Conservation (phyloP, 2,329 filamentous ascomycete species). For the Ophiocordyceps camponoti-leonardi region DNA sequence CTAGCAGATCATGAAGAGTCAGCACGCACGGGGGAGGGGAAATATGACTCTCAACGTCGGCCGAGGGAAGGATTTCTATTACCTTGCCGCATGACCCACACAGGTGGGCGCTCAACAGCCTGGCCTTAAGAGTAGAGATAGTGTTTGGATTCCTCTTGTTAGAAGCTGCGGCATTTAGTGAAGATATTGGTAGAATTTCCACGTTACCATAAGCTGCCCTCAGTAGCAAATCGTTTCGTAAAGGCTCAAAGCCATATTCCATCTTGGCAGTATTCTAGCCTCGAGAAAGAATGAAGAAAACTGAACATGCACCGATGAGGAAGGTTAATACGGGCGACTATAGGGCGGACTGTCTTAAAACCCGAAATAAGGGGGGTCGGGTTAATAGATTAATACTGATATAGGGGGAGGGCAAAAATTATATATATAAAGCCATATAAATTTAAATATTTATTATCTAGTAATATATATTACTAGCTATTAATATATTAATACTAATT, state of each 20-base stretch:
- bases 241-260: constrained; percentile 56
- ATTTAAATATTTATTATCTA: too few relatives aligned
- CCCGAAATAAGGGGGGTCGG: too few relatives aligned
- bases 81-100: constrained; percentile 99
- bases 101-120: constrained; percentile 78
- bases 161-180: neutral
- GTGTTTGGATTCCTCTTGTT: neutral
- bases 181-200: neutral
- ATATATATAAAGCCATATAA: too few relatives aligned
- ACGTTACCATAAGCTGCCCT: constrained; percentile 70
- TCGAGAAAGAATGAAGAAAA: neutral
- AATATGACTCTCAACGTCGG: neutral
- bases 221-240: constrained; percentile 86
- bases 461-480: too few relatives aligned
- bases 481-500: too few relatives aligned
- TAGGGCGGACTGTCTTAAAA: too few relatives aligned
- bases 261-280: constrained; percentile 32
- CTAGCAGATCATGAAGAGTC: constrained; percentile 24
- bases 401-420: too few relatives aligned
- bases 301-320: too few relatives aligned
- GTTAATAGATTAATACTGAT: too few relatives aligned
- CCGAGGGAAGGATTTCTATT: constrained; percentile 5
- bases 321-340: too few relatives aligned
- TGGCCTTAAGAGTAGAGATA: constrained; percentile 40
- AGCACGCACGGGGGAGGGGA: neutral